Percentiles rank a stretch among this genome's conserved stretches.
Evolutionary conservation across 1,284 basidiomycete genomes (phyloP).

Genomic region (Golubevia sp.): DNA sequence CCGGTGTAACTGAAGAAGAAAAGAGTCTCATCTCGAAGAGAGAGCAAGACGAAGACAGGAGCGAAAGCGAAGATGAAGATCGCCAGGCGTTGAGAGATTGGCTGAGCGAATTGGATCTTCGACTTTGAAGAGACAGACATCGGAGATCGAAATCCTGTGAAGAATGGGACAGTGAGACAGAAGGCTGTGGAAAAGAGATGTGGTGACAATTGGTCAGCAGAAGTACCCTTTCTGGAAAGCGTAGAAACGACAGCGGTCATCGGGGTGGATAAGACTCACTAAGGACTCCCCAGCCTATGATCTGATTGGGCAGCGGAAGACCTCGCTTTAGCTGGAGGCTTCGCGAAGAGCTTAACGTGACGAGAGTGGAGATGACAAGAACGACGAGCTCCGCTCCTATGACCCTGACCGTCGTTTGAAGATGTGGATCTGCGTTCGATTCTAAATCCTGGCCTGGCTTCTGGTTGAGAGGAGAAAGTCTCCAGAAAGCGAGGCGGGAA

Average conservation of each 20-base stretch:
- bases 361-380: conserved; percentile 25
- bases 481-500: no score
- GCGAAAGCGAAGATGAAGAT: conserved; percentile 67
- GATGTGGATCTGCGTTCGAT: conserved; percentile 10
- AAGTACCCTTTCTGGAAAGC: no score
- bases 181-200: neutral
- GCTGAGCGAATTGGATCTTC: no score
- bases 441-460: no score
- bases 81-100: no score
- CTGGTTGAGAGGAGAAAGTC: no score
- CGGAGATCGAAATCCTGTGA: conserved; percentile 32
- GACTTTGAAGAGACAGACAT: neutral
- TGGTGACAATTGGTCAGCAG: neutral
- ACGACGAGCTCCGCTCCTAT: conserved; percentile 27
- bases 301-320: conserved; percentile 37
- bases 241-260: neutral
- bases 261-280: neutral
- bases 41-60: conserved; percentile 78
- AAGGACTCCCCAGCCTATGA: conserved; percentile 35
- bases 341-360: conserved; percentile 31
- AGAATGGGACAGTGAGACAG: conserved; percentile 32
- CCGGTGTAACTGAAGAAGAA: conserved; percentile 76
- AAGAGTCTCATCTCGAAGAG: conserved; percentile 79
- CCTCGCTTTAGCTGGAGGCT: conserved; percentile 36
- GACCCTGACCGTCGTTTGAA: conserved; percentile 25